Percentiles rank a stretch among this genome's conserved stretches.
These are phyloP conservation scores for Cystobasidium slooffiae DNA, from an alignment of 1,284 basidiomycete genomes.

Conservation along the genomic window DNA sequence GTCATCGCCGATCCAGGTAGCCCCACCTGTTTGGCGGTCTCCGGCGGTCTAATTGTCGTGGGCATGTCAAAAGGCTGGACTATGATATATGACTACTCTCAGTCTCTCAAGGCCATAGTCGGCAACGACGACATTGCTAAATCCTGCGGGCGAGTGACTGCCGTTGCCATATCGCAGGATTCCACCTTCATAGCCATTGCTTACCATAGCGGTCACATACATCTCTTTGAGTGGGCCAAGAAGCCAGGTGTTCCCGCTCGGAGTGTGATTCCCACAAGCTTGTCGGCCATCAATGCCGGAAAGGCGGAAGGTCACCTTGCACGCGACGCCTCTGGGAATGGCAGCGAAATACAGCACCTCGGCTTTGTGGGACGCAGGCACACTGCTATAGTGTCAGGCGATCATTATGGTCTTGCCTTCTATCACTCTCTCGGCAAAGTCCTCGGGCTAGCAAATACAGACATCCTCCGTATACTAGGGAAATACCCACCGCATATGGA, in stretches of 20 bases:
- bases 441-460: conserved; percentile 91
- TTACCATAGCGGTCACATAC: conserved; percentile 81
- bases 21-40: conserved; percentile 75
- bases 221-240: conserved; percentile 76
- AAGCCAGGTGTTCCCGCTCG: conserved; percentile 66
- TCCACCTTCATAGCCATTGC: conserved; percentile 91
- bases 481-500: conserved; percentile 67
- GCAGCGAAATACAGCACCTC: conserved; percentile 77
- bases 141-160: conserved; percentile 78
- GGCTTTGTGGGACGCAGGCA: conserved; percentile 92
- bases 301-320: conserved; percentile 88
- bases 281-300: conserved; percentile 72
- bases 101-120: conserved; percentile 77
- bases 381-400: conserved; percentile 89
- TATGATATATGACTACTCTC: conserved; percentile 87
- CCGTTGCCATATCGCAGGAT: conserved; percentile 87
- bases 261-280: conserved; percentile 71
- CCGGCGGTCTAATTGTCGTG: conserved; percentile 86
- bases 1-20: conserved; percentile 58
- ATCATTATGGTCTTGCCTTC: conserved; percentile 89
- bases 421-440: conserved; percentile 95
- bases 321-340: conserved; percentile 57
- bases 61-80: conserved; percentile 80
- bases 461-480: conserved; percentile 90
- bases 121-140: conserved; percentile 68